phyloP scores from a whole-genome alignment of 768 basidiomycete species.

The Lactifluus pinguis region DNA sequence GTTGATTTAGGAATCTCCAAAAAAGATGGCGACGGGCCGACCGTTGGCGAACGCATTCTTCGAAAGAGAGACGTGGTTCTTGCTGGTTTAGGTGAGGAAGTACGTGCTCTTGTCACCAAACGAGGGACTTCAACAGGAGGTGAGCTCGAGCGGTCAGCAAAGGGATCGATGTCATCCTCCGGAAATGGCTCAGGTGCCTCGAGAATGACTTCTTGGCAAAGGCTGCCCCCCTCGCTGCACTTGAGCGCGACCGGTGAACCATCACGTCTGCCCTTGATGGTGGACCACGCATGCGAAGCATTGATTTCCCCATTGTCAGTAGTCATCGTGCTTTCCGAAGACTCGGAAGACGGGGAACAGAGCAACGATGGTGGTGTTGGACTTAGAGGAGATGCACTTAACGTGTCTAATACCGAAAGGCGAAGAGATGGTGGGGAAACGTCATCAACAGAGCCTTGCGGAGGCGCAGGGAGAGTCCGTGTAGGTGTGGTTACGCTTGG shows the following conservation, averaged over 20 bases:
- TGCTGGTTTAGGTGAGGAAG: too few species aligned
- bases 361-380: conserved; percentile 9
- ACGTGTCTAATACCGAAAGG: neutral
- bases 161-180: conserved; percentile 5
- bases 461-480: neutral
- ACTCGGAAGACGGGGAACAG: conserved; percentile 10
- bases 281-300: neutral
- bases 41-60: neutral
- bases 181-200: conserved; percentile 4
- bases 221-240: conserved; percentile 1
- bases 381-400: conserved; percentile 2
- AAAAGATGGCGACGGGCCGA: neutral
- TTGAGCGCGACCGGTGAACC: conserved; percentile 2
- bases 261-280: neutral
- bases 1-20: neutral
- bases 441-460: neutral
- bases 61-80: conserved; percentile 2
- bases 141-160: neutral
- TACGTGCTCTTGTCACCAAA: neutral
- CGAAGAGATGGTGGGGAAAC: neutral
- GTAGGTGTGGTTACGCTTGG: neutral
- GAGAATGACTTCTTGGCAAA: conserved; percentile 7
- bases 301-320: neutral
- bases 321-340: neutral
- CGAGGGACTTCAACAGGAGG: neutral